Evolutionary conservation across 116 monocot species (phyloP).

Genomic region (Zostera marina): DNA sequence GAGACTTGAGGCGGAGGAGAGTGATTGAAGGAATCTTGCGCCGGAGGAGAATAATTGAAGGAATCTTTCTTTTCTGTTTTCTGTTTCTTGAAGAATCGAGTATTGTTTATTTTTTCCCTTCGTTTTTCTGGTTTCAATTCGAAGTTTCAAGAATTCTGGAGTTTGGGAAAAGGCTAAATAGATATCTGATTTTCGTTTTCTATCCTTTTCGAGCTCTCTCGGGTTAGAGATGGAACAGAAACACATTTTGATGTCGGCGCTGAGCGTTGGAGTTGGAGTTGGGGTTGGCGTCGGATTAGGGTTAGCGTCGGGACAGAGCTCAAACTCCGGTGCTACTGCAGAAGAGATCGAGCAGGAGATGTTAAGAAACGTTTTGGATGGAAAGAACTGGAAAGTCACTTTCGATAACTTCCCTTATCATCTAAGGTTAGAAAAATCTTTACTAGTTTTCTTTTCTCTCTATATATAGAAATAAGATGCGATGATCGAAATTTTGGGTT

Average conservation of each 20-base stretch:
- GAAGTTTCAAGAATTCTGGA: no score
- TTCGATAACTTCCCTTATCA: slow-evolving; percentile 88
- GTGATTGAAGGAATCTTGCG: no score
- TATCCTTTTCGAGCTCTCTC: no score
- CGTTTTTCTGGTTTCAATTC: no score
- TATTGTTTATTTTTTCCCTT: no score
- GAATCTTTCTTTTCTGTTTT: no score
- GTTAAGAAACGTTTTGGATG: slow-evolving; percentile 48
- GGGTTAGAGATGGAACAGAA: slow-evolving; percentile 55
- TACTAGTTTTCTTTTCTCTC: not conserved
- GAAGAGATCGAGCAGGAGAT: slow-evolving; percentile 56
- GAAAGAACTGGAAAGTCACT: slow-evolving; percentile 51
- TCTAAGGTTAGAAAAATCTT: slow-evolving; percentile 34
- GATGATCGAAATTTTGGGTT: not conserved
- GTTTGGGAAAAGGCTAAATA: no score
- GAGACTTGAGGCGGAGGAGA: no score
- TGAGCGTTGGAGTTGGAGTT: slow-evolving; percentile 51
- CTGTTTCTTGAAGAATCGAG: no score
- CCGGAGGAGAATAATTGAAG: no score
- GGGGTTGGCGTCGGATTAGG: slow-evolving; percentile 49
- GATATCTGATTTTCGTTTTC: not conserved
- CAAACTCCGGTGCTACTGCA: slow-evolving; percentile 20
- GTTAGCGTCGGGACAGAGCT: slow-evolving; percentile 32
- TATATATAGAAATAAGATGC: not conserved
- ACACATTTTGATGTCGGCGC: slow-evolving; percentile 48